Evolutionary conservation across 2,329 filamentous ascomycete genomes (phyloP).

Genomic region (Calcarisporium arbuscula): DNA sequence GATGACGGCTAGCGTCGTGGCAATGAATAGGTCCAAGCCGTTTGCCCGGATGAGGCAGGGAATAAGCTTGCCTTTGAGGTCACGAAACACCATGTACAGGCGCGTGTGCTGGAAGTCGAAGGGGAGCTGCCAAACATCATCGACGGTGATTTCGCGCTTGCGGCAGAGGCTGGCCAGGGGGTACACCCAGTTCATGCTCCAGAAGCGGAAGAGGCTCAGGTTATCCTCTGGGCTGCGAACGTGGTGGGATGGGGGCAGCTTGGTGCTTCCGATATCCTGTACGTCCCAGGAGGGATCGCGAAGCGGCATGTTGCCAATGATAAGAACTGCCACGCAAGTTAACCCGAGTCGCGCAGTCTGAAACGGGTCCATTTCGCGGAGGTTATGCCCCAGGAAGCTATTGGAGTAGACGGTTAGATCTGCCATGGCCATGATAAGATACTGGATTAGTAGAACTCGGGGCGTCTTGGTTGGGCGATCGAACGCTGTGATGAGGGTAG

Average conservation of each 20-base stretch:
- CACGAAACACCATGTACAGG: slow-evolving; percentile 68
- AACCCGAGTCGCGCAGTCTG: slow-evolving; percentile 17
- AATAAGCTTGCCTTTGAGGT: slow-evolving; percentile 66
- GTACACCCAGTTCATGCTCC: slow-evolving; percentile 76
- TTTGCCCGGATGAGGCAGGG: slow-evolving; percentile 67
- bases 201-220: slow-evolving; percentile 73
- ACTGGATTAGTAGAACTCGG: slow-evolving; percentile 32
- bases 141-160: slow-evolving; percentile 61
- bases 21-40: slow-evolving; percentile 68
- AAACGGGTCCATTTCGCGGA: slow-evolving; percentile 15
- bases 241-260: slow-evolving; percentile 20
- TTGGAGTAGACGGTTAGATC: slow-evolving; percentile 22
- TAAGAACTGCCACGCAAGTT: slow-evolving; percentile 17
- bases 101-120: slow-evolving; percentile 76
- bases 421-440: slow-evolving; percentile 26
- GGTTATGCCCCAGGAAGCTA: slow-evolving; percentile 20
- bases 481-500: slow-evolving; percentile 28
- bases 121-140: slow-evolving; percentile 75
- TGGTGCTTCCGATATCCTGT: slow-evolving; percentile 22
- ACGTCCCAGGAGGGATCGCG: slow-evolving; percentile 27
- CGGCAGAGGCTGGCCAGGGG: slow-evolving; percentile 64
- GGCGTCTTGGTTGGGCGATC: slow-evolving; percentile 36
- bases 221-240: slow-evolving; percentile 74
- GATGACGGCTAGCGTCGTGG: slow-evolving; percentile 56
- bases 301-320: slow-evolving; percentile 30